Conservation (phyloP, 2,329 filamentous ascomycete species). For the Alternaria sp. region DNA sequence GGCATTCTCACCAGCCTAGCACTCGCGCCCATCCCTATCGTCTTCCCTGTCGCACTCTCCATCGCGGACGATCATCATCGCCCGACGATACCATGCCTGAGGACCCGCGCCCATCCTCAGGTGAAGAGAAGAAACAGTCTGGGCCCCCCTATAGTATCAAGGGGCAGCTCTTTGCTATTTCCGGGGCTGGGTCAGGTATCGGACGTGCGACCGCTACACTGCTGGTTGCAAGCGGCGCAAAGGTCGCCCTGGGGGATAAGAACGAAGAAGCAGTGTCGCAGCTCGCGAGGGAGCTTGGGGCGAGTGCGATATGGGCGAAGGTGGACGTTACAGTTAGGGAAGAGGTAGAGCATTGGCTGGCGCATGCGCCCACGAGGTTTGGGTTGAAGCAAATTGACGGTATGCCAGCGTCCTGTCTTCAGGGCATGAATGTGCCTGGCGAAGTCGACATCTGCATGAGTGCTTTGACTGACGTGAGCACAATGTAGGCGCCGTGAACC, state of each 20-base stretch:
- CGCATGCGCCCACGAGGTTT: background rate
- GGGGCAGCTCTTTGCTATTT: conserved; percentile 14
- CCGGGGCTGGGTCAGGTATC: conserved; percentile 21
- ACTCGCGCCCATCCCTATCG: background rate
- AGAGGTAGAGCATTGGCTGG: conserved; percentile 30
- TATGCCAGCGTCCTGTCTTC: background rate
- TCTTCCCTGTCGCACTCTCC: background rate
- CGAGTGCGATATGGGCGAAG: conserved; percentile 4
- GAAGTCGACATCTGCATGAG: conserved; percentile 5
- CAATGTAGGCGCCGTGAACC: conserved; percentile 6
- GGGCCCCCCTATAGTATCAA: background rate
- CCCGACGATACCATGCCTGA: background rate
- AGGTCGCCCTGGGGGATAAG: conserved; percentile 13
- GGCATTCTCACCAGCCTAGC: background rate
- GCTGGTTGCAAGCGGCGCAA: conserved; percentile 4
- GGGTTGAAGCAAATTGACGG: conserved; percentile 30
- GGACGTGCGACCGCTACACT: conserved; percentile 12
- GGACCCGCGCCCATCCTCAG: background rate
- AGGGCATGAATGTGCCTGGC: background rate
- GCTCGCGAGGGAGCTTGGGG: conserved; percentile 13
- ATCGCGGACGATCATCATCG: background rate
- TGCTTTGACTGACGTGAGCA: background rate
- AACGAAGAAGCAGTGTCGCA: conserved; percentile 17
- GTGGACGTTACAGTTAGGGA: conserved; percentile 45
- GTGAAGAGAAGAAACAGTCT: background rate